Percentiles rank a stretch among this genome's conserved stretches.
phyloP scores from a whole-genome alignment of 2,329 filamentous ascomycete species.

The Stachybotrys elegans region DNA sequence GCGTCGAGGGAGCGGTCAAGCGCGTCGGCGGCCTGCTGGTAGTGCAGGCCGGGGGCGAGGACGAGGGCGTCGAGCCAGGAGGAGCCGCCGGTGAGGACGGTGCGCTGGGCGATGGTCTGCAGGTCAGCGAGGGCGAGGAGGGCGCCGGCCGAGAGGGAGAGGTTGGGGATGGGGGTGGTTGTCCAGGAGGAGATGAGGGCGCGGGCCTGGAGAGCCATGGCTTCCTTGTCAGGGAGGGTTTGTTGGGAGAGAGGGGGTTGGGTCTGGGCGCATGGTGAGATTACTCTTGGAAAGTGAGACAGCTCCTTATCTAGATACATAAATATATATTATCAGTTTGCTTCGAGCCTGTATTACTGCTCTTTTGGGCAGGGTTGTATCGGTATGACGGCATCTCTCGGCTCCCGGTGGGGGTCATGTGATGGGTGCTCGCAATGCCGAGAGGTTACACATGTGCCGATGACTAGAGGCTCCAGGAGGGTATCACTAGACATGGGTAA shows the following conservation, averaged over 20 bases:
- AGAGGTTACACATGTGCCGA: no score
- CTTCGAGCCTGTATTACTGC: no score
- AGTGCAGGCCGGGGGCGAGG: constrained; percentile 56
- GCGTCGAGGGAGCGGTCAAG: constrained; percentile 33
- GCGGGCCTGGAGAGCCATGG: constrained; percentile 2
- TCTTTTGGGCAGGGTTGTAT: no score
- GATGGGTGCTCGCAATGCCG: no score
- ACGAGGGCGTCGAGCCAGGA: constrained; percentile 52
- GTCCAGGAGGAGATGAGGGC: constrained; percentile 36
- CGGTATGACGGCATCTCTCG: not conserved
- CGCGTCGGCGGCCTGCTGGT: constrained; percentile 51
- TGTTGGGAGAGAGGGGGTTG: no score
- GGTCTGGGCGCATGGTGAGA: no score
- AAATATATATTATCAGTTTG: no score
- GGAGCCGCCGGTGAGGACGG: constrained; percentile 50
- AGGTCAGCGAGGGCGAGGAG: constrained; percentile 57
- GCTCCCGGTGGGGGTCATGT: not conserved
- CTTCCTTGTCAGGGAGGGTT: no score
- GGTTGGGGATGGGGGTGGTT: constrained; percentile 36
- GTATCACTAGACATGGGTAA: no score
- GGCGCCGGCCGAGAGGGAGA: constrained; percentile 46
- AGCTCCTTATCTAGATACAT: no score
- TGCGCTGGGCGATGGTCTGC: constrained; percentile 49
- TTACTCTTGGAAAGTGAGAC: no score
- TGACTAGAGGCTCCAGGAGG: no score